A percentile compares a stretch with the other conserved stretches of the same genome.
phyloP scores from a whole-genome alignment of 2,329 filamentous ascomycete genomes.

The Aspergillus hiratsukae region DNA sequence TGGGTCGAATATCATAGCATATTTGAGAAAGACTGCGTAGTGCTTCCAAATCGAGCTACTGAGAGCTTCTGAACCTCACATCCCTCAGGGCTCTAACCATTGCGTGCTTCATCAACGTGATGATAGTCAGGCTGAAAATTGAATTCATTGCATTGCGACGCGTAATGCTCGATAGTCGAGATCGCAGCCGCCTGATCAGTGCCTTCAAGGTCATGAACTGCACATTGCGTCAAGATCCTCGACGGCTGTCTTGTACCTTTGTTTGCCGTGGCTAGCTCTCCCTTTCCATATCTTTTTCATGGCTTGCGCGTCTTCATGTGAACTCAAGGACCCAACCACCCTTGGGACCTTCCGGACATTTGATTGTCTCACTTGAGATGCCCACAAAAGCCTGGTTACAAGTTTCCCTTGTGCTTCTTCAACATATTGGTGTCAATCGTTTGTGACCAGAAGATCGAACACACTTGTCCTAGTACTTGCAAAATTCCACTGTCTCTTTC shows the following conservation, averaged over 20 bases:
- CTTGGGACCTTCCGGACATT: neutral
- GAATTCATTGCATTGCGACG: slow-evolving; percentile 5
- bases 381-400: neutral
- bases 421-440: neutral
- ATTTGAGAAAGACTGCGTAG: slow-evolving; percentile 2
- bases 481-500: neutral
- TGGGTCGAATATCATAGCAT: neutral
- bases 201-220: neutral
- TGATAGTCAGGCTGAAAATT: slow-evolving; percentile 10
- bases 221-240: neutral
- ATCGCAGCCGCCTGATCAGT: neutral
- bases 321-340: neutral
- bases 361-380: neutral
- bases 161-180: slow-evolving; percentile 8
- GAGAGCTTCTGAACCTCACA: neutral
- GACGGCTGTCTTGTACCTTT: neutral
- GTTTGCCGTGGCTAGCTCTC: neutral
- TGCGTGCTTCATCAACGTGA: slow-evolving; percentile 8
- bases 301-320: neutral
- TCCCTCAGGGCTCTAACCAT: slow-evolving; percentile 1
- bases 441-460: neutral
- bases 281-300: neutral
- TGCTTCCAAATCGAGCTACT: slow-evolving; percentile 3
- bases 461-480: neutral
- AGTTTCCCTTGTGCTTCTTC: neutral